A percentile compares a stretch with the other conserved stretches of the same genome.
phyloP scores from a whole-genome alignment of 306 rosid species.

The Cicer bijugum region DNA sequence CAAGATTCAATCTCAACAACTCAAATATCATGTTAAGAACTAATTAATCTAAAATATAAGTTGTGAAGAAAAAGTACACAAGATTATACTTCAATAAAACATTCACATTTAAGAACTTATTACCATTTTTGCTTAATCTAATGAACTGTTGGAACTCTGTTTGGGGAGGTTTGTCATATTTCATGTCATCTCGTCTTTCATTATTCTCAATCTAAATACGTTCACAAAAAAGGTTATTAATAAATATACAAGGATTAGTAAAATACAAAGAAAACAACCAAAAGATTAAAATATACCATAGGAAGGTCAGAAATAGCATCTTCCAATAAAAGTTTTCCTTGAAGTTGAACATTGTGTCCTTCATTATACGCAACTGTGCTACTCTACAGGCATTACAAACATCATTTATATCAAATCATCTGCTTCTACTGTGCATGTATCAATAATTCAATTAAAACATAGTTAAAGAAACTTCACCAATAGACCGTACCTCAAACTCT shows the following conservation, averaged over 20 bases:
- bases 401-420: not conserved
- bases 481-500: constrained; percentile 70
- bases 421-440: not conserved
- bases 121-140: constrained; percentile 60
- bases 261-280: not conserved
- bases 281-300: constrained; percentile 44
- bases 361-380: constrained; percentile 64
- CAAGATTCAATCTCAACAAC: not conserved
- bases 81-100: not conserved
- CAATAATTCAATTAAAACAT: not conserved
- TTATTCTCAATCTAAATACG: constrained; percentile 57
- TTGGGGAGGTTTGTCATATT: constrained; percentile 48
- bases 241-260: not conserved
- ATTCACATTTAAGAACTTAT: not conserved
- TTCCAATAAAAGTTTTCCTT: constrained; percentile 56
- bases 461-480: not conserved
- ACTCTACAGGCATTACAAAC: constrained; percentile 45
- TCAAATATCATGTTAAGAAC: not conserved
- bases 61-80: not conserved
- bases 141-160: constrained; percentile 71
- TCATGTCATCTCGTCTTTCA: constrained; percentile 60
- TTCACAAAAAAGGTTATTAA: not conserved
- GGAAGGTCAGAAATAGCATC: constrained; percentile 92
- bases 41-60: not conserved
- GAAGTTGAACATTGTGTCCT: constrained; percentile 47